Evolutionary conservation across 73 alveolate species (phyloP).

Genomic region (Paramecium pentaurelia): DNA sequence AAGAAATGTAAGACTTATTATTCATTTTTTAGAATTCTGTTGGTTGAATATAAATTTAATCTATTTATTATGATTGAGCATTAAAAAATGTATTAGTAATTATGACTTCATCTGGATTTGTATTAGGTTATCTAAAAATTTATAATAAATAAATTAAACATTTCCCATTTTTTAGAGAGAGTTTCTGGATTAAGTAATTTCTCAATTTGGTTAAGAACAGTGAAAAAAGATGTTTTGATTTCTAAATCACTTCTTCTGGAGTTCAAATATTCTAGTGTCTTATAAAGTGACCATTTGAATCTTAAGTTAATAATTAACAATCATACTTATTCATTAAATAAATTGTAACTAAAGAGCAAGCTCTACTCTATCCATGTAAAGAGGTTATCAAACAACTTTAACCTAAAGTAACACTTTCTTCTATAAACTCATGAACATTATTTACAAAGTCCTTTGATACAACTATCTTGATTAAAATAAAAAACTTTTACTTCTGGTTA

Average conservation of each 20-base stretch:
- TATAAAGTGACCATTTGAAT: constrained; percentile 78
- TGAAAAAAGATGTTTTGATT: constrained; percentile 74
- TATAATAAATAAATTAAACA: neutral
- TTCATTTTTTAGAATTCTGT: neutral
- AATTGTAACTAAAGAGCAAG: constrained; percentile 39
- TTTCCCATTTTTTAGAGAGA: constrained; percentile 41
- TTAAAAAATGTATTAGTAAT: neutral
- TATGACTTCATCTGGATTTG: neutral
- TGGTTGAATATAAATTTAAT: neutral
- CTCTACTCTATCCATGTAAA: constrained; percentile 42
- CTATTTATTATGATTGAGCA: constrained; percentile 14
- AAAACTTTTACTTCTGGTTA: constrained; percentile 26
- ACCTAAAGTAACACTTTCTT: constrained; percentile 28
- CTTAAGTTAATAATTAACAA: constrained; percentile 27
- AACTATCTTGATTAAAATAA: neutral
- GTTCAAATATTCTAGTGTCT: constrained; percentile 80
- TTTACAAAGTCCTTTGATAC: constrained; percentile 7
- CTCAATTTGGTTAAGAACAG: neutral
- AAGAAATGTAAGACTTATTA: neutral
- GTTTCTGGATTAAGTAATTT: constrained; percentile 6
- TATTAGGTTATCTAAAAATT: neutral
- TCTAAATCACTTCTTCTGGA: constrained; percentile 84
- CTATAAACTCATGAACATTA: constrained; percentile 32
- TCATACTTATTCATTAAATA: constrained; percentile 47
- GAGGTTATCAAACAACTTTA: constrained; percentile 44